Conservation (phyloP, 163 green algal species). For the Prototheca wickerhamii region DNA sequence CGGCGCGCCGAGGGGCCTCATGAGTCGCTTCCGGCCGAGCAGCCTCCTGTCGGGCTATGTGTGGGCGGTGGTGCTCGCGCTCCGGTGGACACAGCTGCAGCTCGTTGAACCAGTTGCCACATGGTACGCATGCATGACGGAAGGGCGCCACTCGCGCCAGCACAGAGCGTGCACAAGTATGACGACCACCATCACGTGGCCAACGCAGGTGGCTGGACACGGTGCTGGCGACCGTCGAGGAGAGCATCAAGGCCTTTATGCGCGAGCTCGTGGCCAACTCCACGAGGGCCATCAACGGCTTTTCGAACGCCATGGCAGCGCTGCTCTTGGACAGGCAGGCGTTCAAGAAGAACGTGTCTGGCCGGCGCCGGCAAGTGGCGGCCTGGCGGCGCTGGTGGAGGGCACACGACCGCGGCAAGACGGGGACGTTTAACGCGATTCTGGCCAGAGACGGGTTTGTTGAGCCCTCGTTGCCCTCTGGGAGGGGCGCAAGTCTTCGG, state of each 20-base stretch:
- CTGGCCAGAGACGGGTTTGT: background rate
- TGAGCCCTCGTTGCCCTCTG: too few species aligned
- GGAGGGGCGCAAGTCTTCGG: too few species aligned
- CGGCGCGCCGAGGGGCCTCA: too few species aligned
- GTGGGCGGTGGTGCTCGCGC: background rate
- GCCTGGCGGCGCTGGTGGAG: background rate
- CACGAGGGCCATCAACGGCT: background rate
- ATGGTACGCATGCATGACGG: background rate
- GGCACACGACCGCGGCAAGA: background rate
- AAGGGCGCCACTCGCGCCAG: background rate
- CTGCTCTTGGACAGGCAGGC: background rate
- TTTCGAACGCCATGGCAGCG: background rate
- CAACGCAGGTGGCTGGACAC: background rate
- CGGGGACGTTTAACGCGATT: slow-evolving; percentile 1
- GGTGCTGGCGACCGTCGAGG: background rate
- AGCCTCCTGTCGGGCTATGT: background rate
- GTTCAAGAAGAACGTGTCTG: too few species aligned
- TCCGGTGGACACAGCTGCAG: background rate
- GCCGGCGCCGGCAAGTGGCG: too few species aligned
- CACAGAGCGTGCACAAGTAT: too few species aligned
- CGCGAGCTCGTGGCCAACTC: background rate
- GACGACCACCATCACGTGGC: too few species aligned
- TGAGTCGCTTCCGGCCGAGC: too few species aligned
- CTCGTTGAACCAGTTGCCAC: background rate
- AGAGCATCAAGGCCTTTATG: background rate